phyloP scores from a whole-genome alignment of 2,329 filamentous ascomycete genomes.

The Colletotrichum sp. region DNA sequence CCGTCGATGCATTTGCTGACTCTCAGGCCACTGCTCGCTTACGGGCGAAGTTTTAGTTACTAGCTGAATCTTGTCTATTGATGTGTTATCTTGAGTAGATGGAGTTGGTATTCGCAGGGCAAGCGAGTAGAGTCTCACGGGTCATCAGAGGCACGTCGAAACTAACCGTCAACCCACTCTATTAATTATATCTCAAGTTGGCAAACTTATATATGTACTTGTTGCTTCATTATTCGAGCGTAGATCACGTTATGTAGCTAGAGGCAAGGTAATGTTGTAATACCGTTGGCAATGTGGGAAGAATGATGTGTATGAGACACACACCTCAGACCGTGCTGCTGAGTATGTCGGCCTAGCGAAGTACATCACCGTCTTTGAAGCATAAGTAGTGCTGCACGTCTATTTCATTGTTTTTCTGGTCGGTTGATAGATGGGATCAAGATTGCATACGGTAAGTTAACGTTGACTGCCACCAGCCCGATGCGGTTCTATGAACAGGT shows the following conservation, averaged over 20 bases:
- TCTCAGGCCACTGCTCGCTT: not conserved
- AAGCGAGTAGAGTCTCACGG: not conserved
- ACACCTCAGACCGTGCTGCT: not conserved
- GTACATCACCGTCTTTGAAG: not conserved
- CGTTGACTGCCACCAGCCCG: not conserved
- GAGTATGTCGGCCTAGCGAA: not conserved
- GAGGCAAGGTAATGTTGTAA: accelerated
- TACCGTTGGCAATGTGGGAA: not conserved
- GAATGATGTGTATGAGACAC: not conserved
- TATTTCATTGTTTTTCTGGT: not conserved
- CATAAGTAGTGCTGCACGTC: accelerated
- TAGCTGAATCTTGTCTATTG: not conserved
- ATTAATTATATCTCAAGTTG: not conserved
- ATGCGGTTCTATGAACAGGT: not conserved
- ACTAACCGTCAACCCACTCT: not conserved
- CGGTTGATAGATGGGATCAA: not conserved
- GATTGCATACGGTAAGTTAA: not conserved
- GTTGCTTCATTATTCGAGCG: not conserved
- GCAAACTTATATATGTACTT: not conserved
- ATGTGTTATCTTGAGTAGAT: not conserved
- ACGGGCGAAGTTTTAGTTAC: not conserved
- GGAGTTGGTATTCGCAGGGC: not conserved
- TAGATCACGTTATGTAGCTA: not conserved
- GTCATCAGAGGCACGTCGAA: not conserved
- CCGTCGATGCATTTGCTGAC: not conserved